Percentiles rank a stretch among this genome's conserved stretches.
Evolutionary conservation across 1,139 yeast species (phyloP).

Genomic region (Scheffersomyces titani): DNA sequence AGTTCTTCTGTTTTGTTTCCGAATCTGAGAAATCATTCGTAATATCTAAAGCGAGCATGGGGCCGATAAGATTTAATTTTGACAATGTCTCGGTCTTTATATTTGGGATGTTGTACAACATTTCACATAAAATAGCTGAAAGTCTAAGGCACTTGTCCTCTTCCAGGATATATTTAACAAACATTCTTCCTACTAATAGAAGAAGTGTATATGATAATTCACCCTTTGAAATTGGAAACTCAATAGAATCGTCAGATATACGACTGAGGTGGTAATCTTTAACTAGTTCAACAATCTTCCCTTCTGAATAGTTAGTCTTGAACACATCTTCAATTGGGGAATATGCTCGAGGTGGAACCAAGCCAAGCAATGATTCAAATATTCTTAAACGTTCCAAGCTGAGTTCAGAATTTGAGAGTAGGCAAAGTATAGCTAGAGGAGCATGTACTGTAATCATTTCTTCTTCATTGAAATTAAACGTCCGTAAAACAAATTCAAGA

Average conservation of each 20-base stretch:
- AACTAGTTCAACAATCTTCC: conserved; percentile 3
- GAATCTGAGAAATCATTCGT: conserved; percentile 9
- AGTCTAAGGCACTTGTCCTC: conserved; percentile 6
- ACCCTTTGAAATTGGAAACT: conserved; percentile 5
- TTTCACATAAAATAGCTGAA: conserved; percentile 11
- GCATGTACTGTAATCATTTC: conserved; percentile 79
- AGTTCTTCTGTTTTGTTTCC: conserved; percentile 18
- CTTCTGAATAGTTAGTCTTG: background rate
- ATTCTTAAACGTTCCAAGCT: conserved; percentile 30
- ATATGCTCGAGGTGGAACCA: conserved; percentile 63
- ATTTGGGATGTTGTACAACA: conserved; percentile 12
- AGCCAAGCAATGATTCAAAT: conserved; percentile 38
- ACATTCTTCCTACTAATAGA: background rate
- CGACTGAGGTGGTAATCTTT: conserved; percentile 8
- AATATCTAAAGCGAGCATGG: conserved; percentile 25
- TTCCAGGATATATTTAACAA: conserved; percentile 4
- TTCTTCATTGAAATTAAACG: conserved; percentile 79
- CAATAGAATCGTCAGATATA: background rate
- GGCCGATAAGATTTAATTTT: conserved; percentile 24
- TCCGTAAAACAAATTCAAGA: conserved; percentile 57
- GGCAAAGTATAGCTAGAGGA: conserved; percentile 63
- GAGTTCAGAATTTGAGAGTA: conserved; percentile 21
- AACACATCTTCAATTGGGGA: conserved; percentile 36
- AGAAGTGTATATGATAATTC: conserved; percentile 4
- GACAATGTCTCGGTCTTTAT: conserved; percentile 2